Conservation (phyloP, 2,329 filamentous ascomycete genomes). For the Plectosphaerella plurivora region DNA sequence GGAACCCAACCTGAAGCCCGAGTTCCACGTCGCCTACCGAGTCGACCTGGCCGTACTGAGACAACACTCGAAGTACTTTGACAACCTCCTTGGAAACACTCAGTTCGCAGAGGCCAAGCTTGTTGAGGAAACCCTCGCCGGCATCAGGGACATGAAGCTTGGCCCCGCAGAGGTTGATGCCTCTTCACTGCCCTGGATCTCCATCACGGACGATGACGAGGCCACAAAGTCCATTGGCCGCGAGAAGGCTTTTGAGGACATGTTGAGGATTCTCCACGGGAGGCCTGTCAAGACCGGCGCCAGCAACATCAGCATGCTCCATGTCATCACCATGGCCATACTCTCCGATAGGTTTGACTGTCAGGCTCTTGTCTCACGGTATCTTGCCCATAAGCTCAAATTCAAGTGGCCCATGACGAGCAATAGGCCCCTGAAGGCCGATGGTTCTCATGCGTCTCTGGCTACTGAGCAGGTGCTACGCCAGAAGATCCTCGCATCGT, state of each 20-base stretch:
- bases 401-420: slow-evolving; percentile 51
- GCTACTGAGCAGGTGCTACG: slow-evolving; percentile 62
- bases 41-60: slow-evolving; percentile 54
- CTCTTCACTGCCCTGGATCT: slow-evolving; percentile 56
- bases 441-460: slow-evolving; percentile 23
- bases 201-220: slow-evolving; percentile 64
- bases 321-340: slow-evolving; percentile 63
- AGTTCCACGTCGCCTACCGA: slow-evolving; percentile 47
- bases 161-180: slow-evolving; percentile 43
- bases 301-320: slow-evolving; percentile 45
- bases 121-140: slow-evolving; percentile 45
- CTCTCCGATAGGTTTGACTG: slow-evolving; percentile 73
- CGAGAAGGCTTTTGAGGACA: slow-evolving; percentile 60
- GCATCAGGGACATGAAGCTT: slow-evolving; percentile 41
- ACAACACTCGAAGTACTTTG: slow-evolving; percentile 65
- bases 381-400: slow-evolving; percentile 43
- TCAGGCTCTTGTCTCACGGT: slow-evolving; percentile 46
- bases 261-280: slow-evolving; percentile 62
- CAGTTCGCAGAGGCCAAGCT: slow-evolving; percentile 59
- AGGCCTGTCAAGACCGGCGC: slow-evolving; percentile 29
- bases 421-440: slow-evolving; percentile 31
- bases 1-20: slow-evolving; percentile 28
- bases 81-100: slow-evolving; percentile 57
- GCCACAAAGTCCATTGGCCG: slow-evolving; percentile 58
- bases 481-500: slow-evolving; percentile 64